phyloP scores from a whole-genome alignment of 2,329 filamentous ascomycete species.

The Blastomyces emzantsi region DNA sequence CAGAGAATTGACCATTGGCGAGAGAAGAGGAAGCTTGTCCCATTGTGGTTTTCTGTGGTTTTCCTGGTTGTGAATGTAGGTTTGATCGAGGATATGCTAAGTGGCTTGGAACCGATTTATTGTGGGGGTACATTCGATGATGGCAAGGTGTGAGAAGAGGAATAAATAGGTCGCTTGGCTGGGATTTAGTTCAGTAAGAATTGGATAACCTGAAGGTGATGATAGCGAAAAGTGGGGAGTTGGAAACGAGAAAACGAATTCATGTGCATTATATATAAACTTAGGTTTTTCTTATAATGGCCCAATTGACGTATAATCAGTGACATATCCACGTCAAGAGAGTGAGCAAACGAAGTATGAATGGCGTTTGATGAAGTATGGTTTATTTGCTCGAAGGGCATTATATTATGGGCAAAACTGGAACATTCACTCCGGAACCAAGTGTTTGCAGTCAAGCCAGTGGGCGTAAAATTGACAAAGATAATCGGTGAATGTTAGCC shows the following conservation, averaged over 20 bases:
- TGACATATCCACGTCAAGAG: neutral
- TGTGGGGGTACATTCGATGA: neutral
- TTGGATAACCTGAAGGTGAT: neutral
- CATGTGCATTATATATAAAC: neutral
- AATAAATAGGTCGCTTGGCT: neutral
- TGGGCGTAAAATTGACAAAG: neutral
- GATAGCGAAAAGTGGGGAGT: neutral
- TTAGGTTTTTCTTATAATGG: neutral
- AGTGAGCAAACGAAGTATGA: neutral
- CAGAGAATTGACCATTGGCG: neutral
- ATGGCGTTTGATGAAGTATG: neutral
- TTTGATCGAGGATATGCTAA: neutral
- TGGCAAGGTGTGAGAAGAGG: neutral
- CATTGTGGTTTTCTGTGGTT: neutral
- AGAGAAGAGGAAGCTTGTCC: neutral
- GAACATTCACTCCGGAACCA: neutral
- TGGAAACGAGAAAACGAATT: neutral
- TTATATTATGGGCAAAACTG: neutral
- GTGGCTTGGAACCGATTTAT: neutral
- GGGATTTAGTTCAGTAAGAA: neutral
- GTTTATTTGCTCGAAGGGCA: neutral
- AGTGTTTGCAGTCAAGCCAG: neutral
- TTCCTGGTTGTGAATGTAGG: neutral
- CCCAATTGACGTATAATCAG: neutral
- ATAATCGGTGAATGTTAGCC: neutral